Evolutionary conservation across 495 filamentous ascomycete species (phyloP).

Genomic region (Penicillium chermesinum): DNA sequence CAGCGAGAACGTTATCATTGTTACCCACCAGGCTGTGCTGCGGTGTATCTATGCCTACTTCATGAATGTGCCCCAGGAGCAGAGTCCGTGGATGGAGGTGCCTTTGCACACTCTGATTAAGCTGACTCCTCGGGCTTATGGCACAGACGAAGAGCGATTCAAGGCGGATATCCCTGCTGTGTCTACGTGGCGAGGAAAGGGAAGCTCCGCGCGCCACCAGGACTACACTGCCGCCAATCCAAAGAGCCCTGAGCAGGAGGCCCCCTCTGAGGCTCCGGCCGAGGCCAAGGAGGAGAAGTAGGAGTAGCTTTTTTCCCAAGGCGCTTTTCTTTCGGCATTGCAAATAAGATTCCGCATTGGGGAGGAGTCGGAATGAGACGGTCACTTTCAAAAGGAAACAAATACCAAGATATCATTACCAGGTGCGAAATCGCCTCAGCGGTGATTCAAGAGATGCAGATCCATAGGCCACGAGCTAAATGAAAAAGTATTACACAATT

Average conservation of each 20-base stretch:
- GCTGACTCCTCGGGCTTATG: conserved; percentile 90
- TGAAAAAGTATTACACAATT: no score
- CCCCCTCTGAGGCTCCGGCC: background rate
- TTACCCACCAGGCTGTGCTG: conserved; percentile 94
- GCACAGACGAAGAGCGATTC: conserved; percentile 79
- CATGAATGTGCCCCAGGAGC: conserved; percentile 89
- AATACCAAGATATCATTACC: no score
- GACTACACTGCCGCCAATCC: conserved; percentile 28
- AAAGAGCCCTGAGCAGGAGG: conserved; percentile 8
- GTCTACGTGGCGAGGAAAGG: conserved; percentile 89
- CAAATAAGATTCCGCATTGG: background rate
- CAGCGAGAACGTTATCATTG: conserved; percentile 93
- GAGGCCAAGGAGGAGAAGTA: conserved; percentile 13
- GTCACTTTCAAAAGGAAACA: background rate
- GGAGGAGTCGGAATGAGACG: no score
- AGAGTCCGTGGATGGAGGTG: conserved; percentile 95
- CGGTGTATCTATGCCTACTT: conserved; percentile 98
- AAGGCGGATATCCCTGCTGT: conserved; percentile 90
- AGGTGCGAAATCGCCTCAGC: no score
- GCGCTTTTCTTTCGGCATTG: background rate
- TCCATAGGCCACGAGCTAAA: no score
- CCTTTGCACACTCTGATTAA: conserved; percentile 95
- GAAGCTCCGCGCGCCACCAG: conserved; percentile 75
- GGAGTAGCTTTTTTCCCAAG: no score
- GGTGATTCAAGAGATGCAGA: no score